Conservation (phyloP, 495 filamentous ascomycete genomes). For the Aspergillus conjunctus region DNA sequence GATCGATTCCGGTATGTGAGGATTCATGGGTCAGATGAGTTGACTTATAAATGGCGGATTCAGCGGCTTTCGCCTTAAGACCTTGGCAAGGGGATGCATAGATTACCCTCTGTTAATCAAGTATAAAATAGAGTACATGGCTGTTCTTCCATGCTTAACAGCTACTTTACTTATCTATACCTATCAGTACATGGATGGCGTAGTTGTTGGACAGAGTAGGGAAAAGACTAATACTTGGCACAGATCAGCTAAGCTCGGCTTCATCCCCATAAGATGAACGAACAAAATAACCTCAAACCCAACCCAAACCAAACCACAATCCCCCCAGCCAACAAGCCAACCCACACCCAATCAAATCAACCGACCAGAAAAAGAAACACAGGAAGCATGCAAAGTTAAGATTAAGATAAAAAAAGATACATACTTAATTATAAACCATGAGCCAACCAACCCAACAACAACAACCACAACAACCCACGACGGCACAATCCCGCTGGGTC, state of each 20-base stretch:
- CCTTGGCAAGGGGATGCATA: neutral
- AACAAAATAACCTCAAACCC: neutral
- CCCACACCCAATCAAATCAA: neutral
- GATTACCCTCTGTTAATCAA: neutral
- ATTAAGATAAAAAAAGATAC: neutral
- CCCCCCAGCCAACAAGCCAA: neutral
- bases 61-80: conserved; percentile 47
- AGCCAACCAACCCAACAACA: conserved; percentile 1
- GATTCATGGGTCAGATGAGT: conserved; percentile 60
- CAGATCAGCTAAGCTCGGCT: neutral
- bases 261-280: neutral
- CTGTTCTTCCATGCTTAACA: no score
- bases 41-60: conserved; percentile 52
- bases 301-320: neutral
- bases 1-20: conserved; percentile 88
- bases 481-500: conserved; percentile 65
- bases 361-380: neutral
- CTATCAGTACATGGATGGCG: no score
- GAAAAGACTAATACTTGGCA: neutral
- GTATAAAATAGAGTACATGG: neutral
- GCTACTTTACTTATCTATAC: no score
- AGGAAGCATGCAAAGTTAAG: no score
- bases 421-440: conserved; percentile 2
- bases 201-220: no score
- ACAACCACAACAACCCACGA: conserved; percentile 12